Evolutionary conservation across 495 filamentous ascomycete genomes (phyloP).

Genomic region (Cercophora sp.): DNA sequence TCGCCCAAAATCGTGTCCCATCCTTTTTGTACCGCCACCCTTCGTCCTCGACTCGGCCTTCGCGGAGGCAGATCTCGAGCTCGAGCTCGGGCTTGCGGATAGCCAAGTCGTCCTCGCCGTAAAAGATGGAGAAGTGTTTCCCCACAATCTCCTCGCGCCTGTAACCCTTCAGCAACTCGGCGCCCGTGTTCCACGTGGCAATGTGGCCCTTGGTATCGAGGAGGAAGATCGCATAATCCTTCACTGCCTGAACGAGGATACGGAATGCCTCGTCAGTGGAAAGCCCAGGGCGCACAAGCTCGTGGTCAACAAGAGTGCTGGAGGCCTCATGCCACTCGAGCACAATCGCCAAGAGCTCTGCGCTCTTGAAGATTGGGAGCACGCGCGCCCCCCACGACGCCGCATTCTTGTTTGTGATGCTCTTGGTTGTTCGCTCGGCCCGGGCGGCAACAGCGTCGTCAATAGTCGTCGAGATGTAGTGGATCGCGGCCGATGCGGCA

Average conservation of each 20-base stretch:
- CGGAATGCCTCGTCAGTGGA: conserved; percentile 54
- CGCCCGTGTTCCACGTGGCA: conserved; percentile 60
- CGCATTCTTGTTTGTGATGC: conserved; percentile 16
- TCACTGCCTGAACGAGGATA: conserved; percentile 60
- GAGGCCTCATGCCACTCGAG: conserved; percentile 43
- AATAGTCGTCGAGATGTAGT: conserved; percentile 37
- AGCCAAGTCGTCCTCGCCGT: conserved; percentile 52
- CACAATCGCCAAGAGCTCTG: conserved; percentile 46
- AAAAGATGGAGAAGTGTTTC: conserved; percentile 61
- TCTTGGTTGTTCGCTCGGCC: conserved; percentile 25
- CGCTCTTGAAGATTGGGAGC: conserved; percentile 46
- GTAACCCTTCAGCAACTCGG: conserved; percentile 58
- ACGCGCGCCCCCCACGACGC: conserved; percentile 42
- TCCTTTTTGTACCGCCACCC: conserved; percentile 64
- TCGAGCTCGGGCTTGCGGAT: conserved; percentile 52
- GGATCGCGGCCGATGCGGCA: conserved; percentile 33
- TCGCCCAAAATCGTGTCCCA: conserved; percentile 62
- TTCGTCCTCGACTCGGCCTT: conserved; percentile 61
- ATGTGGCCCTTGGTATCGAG: conserved; percentile 56
- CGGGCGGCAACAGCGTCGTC: conserved; percentile 42
- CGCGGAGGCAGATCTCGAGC: conserved; percentile 53
- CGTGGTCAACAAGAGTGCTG: conserved; percentile 28
- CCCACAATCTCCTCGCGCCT: conserved; percentile 54
- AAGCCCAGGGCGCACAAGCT: conserved; percentile 39
- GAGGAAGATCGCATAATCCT: conserved; percentile 67